Evolutionary conservation across 1,284 basidiomycete species (phyloP), one percentile per base, ranked within the genome.

Genomic region (Hemileia vastatrix): DNA sequence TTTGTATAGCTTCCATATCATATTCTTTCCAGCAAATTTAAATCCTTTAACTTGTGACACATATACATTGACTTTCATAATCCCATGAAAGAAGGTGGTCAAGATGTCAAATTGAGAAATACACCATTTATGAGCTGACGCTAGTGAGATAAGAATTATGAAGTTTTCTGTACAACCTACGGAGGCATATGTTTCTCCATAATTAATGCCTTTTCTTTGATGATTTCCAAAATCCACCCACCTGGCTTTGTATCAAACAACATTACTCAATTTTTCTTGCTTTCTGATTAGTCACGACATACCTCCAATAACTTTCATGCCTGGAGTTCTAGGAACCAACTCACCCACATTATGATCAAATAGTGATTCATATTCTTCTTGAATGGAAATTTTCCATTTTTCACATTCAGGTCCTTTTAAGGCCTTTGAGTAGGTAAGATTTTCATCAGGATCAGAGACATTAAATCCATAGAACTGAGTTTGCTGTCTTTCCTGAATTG

Each of bases 31-130:
- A 3, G 8, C 11, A 2, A 3, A 2, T 3, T 21, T 19, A 33
- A 53, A 53, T 2, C 51, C 51, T 32, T 53, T 31, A 33, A 53
- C 51, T 27, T 53, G 51, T n/a, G 24, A 6, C 4, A 53, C 24
- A 18, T 53, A 53, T 3, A 53, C 51, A 2, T 6, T 31, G 24
- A 15, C 31, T 27, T 53, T 33, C 24, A 53, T 53, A 2, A 31
- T 4, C 4, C 51, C 51, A 27, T 53, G 51, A 3, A 53, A 19
- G 32, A 53, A 53, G 2, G 51, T 27, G 15, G 31, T 53, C 19
- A 31, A n/a, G 2, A 53, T 53, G 24, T 53, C 31, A 33, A 53
- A 53, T n/a, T 53, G 51, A 53, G 8, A 5, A 8, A 8, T 8
- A 43, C 15, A 43, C 36, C 15, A 43, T n/a, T n/a, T n/a, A n/a